Conservation (phyloP, 331 rosid genomes). For the Saraca asoca region DNA sequence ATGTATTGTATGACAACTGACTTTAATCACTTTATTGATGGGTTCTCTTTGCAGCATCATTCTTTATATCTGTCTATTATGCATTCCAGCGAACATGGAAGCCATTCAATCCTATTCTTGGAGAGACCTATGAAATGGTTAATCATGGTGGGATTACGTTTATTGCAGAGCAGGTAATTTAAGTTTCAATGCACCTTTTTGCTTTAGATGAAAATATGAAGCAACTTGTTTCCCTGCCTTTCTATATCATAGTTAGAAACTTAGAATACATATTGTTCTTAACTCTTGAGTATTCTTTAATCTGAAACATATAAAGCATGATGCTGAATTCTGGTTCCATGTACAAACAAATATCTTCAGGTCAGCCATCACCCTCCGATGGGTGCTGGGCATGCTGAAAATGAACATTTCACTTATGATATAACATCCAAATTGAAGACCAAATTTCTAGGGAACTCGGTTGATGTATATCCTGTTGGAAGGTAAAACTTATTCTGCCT, state of each 20-base stretch:
- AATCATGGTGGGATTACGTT: constrained; percentile 78
- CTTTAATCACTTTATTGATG: too few species aligned
- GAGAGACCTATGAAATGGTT: constrained; percentile 86
- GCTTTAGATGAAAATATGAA: background rate
- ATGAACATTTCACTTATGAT: constrained; percentile 80
- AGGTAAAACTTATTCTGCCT: constrained; percentile 47
- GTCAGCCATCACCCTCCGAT: constrained; percentile 97
- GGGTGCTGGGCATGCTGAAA: constrained; percentile 94
- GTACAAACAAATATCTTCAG: constrained; percentile 40
- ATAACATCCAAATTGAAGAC: constrained; percentile 90
- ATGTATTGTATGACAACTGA: too few species aligned
- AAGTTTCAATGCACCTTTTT: background rate
- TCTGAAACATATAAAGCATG: too few species aligned
- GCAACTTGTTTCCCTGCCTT: background rate
- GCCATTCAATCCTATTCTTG: constrained; percentile 96
- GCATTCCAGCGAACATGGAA: constrained; percentile 95
- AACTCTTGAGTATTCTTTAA: too few species aligned
- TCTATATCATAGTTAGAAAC: too few species aligned
- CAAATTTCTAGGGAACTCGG: constrained; percentile 83
- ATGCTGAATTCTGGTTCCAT: too few species aligned
- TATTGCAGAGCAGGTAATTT: constrained; percentile 80
- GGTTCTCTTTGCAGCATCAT: constrained; percentile 58
- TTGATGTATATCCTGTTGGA: constrained; percentile 94
- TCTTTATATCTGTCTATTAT: constrained; percentile 88
- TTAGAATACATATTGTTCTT: too few species aligned